A percentile compares a stretch with the other conserved stretches of the same genome.
phyloP scores from a whole-genome alignment of 169 alveolate species.

The Plasmodium vivax region DNA sequence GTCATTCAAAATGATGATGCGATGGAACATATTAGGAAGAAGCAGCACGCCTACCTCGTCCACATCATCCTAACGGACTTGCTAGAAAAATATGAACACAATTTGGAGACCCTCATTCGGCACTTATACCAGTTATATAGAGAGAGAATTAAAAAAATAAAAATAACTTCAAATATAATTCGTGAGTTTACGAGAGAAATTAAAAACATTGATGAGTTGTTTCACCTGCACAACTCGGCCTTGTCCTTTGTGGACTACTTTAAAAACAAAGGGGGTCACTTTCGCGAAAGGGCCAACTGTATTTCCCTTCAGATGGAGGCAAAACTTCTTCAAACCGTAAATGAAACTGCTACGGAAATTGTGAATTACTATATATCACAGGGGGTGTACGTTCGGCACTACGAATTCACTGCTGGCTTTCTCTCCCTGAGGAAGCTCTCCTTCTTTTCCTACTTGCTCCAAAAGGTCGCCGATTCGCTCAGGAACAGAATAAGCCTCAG shows the following conservation, averaged over 20 bases:
- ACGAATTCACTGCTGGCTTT: constrained; percentile 21
- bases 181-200: constrained; percentile 36
- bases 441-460: constrained; percentile 16
- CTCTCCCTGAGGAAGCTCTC: constrained; percentile 18
- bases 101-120: constrained; percentile 1
- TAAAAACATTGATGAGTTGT: constrained; percentile 7
- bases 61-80: constrained; percentile 40
- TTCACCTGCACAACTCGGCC: constrained; percentile 15
- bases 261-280: constrained; percentile 1
- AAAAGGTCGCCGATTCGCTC: background rate
- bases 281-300: constrained; percentile 16
- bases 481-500: constrained; percentile 47
- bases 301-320: constrained; percentile 16
- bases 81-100: constrained; percentile 56
- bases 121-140: constrained; percentile 18
- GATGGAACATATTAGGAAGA: constrained; percentile 16
- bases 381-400: constrained; percentile 50
- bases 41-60: constrained; percentile 37
- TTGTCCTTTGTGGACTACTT: constrained; percentile 9
- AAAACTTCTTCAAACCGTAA: constrained; percentile 15
- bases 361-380: constrained; percentile 53
- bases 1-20: background rate
- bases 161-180: constrained; percentile 16
- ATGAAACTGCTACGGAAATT: constrained; percentile 46
- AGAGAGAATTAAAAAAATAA: constrained; percentile 47